Conservation (phyloP, 441 rosid species). For the Theobroma grandiflorum region DNA sequence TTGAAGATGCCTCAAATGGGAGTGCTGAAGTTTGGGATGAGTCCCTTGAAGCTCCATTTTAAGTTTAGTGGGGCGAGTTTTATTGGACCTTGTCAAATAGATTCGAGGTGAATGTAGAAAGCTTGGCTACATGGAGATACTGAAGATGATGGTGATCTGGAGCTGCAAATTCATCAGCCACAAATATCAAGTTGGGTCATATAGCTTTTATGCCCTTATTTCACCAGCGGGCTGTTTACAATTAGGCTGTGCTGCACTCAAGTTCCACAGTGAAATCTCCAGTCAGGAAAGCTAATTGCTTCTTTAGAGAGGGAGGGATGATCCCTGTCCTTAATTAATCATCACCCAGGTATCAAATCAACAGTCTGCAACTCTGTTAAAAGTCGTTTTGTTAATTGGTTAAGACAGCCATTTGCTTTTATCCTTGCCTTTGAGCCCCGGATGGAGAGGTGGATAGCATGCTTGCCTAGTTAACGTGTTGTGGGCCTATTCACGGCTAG, state of each 20-base stretch:
- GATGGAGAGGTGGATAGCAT: background rate
- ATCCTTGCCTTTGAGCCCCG: background rate
- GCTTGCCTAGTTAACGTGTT: background rate
- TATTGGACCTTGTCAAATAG: background rate
- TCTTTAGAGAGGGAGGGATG: slow-evolving; percentile 10
- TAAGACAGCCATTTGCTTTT: slow-evolving; percentile 16
- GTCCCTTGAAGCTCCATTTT: slow-evolving; percentile 68
- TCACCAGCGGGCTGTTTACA: background rate
- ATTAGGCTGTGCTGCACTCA: slow-evolving; percentile 17
- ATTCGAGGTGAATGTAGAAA: slow-evolving; percentile 12
- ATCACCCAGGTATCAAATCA: slow-evolving; percentile 19
- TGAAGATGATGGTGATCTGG: slow-evolving; percentile 16
- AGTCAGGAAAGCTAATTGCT: slow-evolving; percentile 18
- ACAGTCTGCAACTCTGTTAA: background rate
- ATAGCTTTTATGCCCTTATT: slow-evolving; percentile 13
- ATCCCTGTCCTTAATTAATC: slow-evolving; percentile 2
- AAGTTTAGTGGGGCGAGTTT: slow-evolving; percentile 35
- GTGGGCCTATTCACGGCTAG: background rate
- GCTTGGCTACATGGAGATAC: background rate
- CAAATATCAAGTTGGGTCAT: slow-evolving; percentile 22
- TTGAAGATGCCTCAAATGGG: slow-evolving; percentile 66
- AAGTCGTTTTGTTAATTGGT: background rate
- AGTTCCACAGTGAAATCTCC: background rate
- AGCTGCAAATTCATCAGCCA: slow-evolving; percentile 1
- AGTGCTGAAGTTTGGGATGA: slow-evolving; percentile 79